phyloP scores from a whole-genome alignment of 2,329 filamentous ascomycete genomes.

The Akanthomyces dipterigenus region DNA sequence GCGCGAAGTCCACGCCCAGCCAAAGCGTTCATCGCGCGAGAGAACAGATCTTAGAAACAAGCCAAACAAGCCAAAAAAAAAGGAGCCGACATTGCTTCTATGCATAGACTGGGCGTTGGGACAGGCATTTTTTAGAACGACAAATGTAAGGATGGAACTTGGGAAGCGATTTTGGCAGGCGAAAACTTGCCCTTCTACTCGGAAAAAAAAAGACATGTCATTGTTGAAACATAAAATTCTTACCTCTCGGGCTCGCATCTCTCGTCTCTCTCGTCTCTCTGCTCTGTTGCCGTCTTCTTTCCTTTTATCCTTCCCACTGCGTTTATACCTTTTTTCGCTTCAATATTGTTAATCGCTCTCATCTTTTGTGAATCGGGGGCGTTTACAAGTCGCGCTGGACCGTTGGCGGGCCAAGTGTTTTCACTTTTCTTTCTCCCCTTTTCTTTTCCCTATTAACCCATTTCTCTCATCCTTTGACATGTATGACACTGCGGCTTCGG shows the following conservation, averaged over 20 bases:
- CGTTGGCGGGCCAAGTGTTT: background rate
- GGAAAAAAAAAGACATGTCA: background rate
- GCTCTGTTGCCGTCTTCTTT: background rate
- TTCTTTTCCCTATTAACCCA: background rate
- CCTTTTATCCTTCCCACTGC: background rate
- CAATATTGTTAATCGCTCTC: background rate
- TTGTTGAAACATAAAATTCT: background rate
- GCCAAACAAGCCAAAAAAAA: background rate
- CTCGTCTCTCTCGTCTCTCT: background rate
- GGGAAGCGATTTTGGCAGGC: background rate
- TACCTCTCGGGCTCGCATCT: background rate
- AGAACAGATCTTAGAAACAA: background rate
- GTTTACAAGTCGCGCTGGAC: background rate
- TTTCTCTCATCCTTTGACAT: background rate
- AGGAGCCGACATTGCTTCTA: conserved; percentile 6
- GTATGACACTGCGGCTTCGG: background rate
- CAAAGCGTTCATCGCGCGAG: background rate
- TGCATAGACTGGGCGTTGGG: conserved; percentile 11
- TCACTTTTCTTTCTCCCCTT: too few species aligned
- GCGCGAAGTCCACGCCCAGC: too few species aligned
- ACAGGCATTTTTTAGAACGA: background rate
- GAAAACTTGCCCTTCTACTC: background rate
- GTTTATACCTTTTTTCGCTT: background rate
- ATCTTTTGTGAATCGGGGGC: background rate
- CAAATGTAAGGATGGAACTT: background rate